Evolutionary conservation across 2,329 filamentous ascomycete genomes (phyloP).

Genomic region (Cladobotryum mycophilum): DNA sequence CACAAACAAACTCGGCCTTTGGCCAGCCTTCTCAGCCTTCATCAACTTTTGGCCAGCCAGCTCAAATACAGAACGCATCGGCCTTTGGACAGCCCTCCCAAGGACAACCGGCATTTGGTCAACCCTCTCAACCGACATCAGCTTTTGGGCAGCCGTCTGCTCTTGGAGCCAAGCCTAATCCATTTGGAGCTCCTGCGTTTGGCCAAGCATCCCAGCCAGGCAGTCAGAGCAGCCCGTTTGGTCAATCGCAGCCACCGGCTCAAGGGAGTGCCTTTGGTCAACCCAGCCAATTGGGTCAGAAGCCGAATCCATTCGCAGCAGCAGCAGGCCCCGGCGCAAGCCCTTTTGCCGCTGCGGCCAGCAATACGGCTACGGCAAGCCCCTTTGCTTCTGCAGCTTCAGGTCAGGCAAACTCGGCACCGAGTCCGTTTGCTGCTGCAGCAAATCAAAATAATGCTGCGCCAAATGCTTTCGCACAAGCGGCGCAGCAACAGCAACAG

Average conservation of each 20-base stretch:
- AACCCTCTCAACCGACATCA: constrained; percentile 26
- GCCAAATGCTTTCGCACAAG: constrained; percentile 20
- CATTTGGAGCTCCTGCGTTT: constrained; percentile 29
- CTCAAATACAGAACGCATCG: constrained; percentile 18
- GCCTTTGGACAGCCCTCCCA: constrained; percentile 36
- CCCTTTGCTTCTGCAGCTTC: constrained; percentile 22
- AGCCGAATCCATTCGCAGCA: constrained; percentile 32
- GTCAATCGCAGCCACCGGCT: constrained; percentile 21
- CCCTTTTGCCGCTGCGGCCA: constrained; percentile 21
- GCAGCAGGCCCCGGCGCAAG: constrained; percentile 13
- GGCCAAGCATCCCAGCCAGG: constrained; percentile 30
- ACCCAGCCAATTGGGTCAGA: constrained; percentile 30
- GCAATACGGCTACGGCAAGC: constrained; percentile 18
- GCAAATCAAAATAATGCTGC: constrained; percentile 7
- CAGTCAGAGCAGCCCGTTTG: constrained; percentile 22
- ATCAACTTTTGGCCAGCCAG: constrained; percentile 24
- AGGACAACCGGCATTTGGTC: constrained; percentile 28
- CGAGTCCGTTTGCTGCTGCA: constrained; percentile 11
- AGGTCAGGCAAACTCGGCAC: constrained; percentile 8
- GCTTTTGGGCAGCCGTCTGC: constrained; percentile 37
- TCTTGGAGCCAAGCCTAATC: constrained; percentile 26
- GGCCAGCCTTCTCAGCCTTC: constrained; percentile 27
- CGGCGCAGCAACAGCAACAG: constrained; percentile 1
- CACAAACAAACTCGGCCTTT: constrained; percentile 30
- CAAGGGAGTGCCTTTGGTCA: constrained; percentile 28